Percentiles rank a stretch among this genome's conserved stretches.
phyloP scores from a whole-genome alignment of 2,329 filamentous ascomycete species.

The Colletotrichum gloeosporioides region DNA sequence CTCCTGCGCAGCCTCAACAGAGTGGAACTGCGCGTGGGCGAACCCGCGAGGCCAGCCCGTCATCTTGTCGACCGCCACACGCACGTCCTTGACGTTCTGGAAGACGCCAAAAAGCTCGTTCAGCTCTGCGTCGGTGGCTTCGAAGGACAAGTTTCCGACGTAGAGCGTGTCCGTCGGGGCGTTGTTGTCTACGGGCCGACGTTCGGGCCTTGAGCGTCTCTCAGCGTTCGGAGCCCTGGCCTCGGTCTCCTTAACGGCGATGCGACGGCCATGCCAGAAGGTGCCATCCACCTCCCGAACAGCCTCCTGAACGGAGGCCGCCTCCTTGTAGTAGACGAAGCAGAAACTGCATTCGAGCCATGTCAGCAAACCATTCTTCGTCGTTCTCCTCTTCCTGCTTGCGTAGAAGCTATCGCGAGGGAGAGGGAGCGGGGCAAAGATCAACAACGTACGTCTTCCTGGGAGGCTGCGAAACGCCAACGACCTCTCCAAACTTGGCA shows the following conservation, averaged over 20 bases:
- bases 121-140: slow-evolving; percentile 83
- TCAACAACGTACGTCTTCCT: not conserved
- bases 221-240: not conserved
- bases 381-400: not conserved
- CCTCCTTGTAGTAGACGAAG: slow-evolving; percentile 11
- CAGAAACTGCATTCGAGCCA: not conserved
- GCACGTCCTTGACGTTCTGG: slow-evolving; percentile 74
- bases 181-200: not conserved
- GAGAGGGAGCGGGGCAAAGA: not conserved
- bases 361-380: not conserved
- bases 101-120: slow-evolving; percentile 78
- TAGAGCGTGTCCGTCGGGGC: slow-evolving; percentile 61
- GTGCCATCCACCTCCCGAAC: slow-evolving; percentile 18
- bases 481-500: slow-evolving; percentile 42
- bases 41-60: slow-evolving; percentile 85
- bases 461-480: not conserved
- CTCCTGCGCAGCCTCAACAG: slow-evolving; percentile 67
- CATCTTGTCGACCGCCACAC: slow-evolving; percentile 81
- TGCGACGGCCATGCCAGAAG: slow-evolving; percentile 23
- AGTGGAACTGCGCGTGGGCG: slow-evolving; percentile 80
- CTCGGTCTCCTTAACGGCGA: not conserved
- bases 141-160: slow-evolving; percentile 86
- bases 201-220: not conserved
- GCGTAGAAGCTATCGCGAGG: not conserved
- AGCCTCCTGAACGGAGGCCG: not conserved